Conservation (phyloP, 495 filamentous ascomycete species). For the Aspergillus haitiensis region DNA sequence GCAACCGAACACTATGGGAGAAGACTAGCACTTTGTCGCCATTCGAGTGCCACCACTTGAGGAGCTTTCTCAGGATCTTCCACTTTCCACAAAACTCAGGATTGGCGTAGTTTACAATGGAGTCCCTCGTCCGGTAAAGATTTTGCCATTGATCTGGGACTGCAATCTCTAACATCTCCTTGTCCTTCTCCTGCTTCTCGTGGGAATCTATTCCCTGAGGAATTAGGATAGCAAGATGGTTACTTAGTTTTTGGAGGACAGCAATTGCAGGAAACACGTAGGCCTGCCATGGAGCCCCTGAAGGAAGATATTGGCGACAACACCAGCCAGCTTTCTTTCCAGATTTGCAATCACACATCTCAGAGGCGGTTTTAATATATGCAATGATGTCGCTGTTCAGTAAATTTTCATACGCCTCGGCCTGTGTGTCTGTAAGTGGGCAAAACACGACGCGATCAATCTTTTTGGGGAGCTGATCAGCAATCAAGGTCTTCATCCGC, state of each 20-base stretch:
- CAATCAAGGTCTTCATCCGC: conserved; percentile 90
- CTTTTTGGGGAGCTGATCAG: conserved; percentile 94
- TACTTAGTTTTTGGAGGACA: conserved; percentile 81
- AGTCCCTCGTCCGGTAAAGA: conserved; percentile 73
- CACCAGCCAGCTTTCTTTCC: conserved; percentile 80
- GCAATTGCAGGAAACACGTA: conserved; percentile 85
- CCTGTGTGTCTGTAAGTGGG: conserved; percentile 78
- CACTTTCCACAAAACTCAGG: conserved; percentile 96
- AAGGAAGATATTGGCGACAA: conserved; percentile 60
- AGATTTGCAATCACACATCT: conserved; percentile 69
- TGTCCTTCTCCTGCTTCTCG: conserved; percentile 81
- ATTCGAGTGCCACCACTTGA: conserved; percentile 84
- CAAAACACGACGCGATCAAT: conserved; percentile 94
- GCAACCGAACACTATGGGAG: conserved; percentile 79
- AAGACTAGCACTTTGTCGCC: conserved; percentile 96
- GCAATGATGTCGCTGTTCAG: conserved; percentile 69
- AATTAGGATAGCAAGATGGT: conserved; percentile 88
- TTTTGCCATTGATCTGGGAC: conserved; percentile 75
- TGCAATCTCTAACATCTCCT: conserved; percentile 72
- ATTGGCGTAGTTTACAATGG: conserved; percentile 78
- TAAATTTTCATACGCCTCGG: conserved; percentile 81
- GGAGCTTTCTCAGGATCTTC: conserved; percentile 84
- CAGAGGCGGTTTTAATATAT: conserved; percentile 64
- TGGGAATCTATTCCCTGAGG: conserved; percentile 63
- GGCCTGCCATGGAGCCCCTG: conserved; percentile 67